Percentiles rank a stretch among this genome's conserved stretches.
Evolutionary conservation across 2,329 filamentous ascomycete species (phyloP).

Genomic region (Raffaelea albimanens): DNA sequence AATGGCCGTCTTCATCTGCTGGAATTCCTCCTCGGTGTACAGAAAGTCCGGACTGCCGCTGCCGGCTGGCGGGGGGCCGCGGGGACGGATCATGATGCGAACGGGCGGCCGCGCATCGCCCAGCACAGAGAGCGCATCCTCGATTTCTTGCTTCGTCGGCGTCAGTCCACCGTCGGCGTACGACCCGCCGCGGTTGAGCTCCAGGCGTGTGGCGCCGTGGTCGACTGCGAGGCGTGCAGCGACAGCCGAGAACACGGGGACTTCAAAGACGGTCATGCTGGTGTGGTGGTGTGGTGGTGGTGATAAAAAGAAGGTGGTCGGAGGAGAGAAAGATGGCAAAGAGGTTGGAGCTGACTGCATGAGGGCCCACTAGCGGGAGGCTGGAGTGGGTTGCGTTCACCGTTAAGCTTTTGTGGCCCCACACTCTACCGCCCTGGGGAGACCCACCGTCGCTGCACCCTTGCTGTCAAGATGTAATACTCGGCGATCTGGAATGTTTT

Average conservation of each 20-base stretch:
- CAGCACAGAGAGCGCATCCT: slow-evolving; percentile 13
- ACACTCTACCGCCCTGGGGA: too few relatives aligned
- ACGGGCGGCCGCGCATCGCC: slow-evolving; percentile 23
- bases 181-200: slow-evolving; percentile 43
- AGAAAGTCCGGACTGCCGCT: slow-evolving; percentile 30
- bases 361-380: too few relatives aligned
- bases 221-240: slow-evolving; percentile 28
- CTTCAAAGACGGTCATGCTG: slow-evolving; percentile 27
- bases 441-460: too few relatives aligned
- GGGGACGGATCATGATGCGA: slow-evolving; percentile 47
- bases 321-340: too few relatives aligned
- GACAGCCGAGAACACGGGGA: slow-evolving; percentile 41
- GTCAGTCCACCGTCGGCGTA: slow-evolving; percentile 43
- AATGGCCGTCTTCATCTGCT: slow-evolving; percentile 32
- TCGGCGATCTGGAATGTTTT: too few relatives aligned
- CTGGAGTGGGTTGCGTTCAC: too few relatives aligned
- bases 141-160: slow-evolving; percentile 31
- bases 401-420: too few relatives aligned
- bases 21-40: slow-evolving; percentile 35
- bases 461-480: too few relatives aligned
- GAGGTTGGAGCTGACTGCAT: too few relatives aligned
- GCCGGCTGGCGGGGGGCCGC: slow-evolving; percentile 22
- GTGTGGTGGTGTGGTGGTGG: too few relatives aligned
- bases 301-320: too few relatives aligned
- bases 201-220: slow-evolving; percentile 39